Evolutionary conservation across 2,329 filamentous ascomycete genomes (phyloP), one percentile per base, ranked within the genome.

Genomic region (Diaporthe amygdali): DNA sequence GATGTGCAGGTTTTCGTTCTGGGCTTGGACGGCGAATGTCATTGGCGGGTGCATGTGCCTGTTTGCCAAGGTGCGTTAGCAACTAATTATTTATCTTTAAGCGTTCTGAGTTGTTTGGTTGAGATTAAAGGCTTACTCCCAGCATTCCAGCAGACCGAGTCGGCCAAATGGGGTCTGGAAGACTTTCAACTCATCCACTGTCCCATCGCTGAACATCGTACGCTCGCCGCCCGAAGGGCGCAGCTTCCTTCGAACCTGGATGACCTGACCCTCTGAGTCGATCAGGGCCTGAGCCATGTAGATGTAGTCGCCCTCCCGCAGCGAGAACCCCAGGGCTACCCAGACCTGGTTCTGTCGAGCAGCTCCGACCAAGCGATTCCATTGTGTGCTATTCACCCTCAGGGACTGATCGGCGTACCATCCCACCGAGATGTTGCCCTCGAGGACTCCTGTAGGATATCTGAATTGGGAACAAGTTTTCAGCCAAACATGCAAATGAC

Each of bases 181-280:
- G 17, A 46, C 56, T 37, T 44, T n/a, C 22, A 63, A 32, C 9
- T 46, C 56, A 17, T 41, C 15, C 0, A 44, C 37, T 1, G 37
- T 44, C 2, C 56, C 56, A 25, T 63, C 39, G 17, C 25, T 44
- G 15, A 41, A 63, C 7, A 63, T 63, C 2, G 37, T 46, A 20
- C 56, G 56, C 25, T 63, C 56, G 8, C 37, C 41, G 1, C 56
- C 56, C 12, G 56, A 63, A 30, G 56, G 56, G 9, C 39, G 56
- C n/a, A 63, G 56, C 56, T 63, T 63, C 37, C 56, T 41, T 14
- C 56, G 56, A 25, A 46, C n/a, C 39, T 63, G 37, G 56, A 63
- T 20, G 17, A 46, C 56, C 17, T 41, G 5, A 25, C 56, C 56
- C 9, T 15, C 27, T 8, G 56, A 46, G 37, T 37, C 44, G 59